Evolutionary conservation across 495 filamentous ascomycete genomes (phyloP), one percentile per base, ranked within the genome.

Genomic region (Podospora anserina): DNA sequence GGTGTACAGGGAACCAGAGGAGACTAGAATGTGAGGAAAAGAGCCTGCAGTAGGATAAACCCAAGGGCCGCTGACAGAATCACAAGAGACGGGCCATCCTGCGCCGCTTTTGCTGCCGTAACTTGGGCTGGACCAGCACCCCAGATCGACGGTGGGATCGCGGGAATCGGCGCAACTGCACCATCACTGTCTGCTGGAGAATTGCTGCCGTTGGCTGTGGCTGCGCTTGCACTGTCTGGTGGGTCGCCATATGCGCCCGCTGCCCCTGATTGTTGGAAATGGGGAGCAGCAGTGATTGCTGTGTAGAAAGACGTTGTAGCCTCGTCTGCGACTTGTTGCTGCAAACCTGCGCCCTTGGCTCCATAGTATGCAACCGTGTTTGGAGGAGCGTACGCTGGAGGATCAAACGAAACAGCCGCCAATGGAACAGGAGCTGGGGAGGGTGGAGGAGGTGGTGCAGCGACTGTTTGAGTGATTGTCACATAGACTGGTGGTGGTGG

Each of bases 101-200:
- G 64, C 54, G 67, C 55, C 44, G 71, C 67, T 26, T 39, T 23
- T 16, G 71, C 70, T 63, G 27, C 64, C 2, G 71, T 73, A 11
- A 73, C 66, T 53, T 73, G 71, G 65, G 71, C 66, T 57, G 71
- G 71, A 19, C 60, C 44, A 19, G 66, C 30, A 28, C 49, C 57
- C 60, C 68, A 27, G 49, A 69, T 32, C 20, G 71, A 49, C 18
- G 68, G 69, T 16, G 69, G 65, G 30, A 70, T 39, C 63, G 61
- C 68, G 13, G 64, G 23, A 66, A 54, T 32, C 19, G 61, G 28
- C 13, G 65, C 54, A 28, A 58, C 3, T 63, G 11, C 64, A 26
- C 64, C 61, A 26, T 60, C 64, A 68, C 34, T 66, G 30, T 63
- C 69, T 58, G 18, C 55, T 15, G 55, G 18, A 13, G 68, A 67